Percentiles rank a stretch among this genome's conserved stretches.
These are phyloP conservation scores for Maudiozyma humilis DNA, from an alignment of 1,139 yeast genomes.

Conservation along the genomic window DNA sequence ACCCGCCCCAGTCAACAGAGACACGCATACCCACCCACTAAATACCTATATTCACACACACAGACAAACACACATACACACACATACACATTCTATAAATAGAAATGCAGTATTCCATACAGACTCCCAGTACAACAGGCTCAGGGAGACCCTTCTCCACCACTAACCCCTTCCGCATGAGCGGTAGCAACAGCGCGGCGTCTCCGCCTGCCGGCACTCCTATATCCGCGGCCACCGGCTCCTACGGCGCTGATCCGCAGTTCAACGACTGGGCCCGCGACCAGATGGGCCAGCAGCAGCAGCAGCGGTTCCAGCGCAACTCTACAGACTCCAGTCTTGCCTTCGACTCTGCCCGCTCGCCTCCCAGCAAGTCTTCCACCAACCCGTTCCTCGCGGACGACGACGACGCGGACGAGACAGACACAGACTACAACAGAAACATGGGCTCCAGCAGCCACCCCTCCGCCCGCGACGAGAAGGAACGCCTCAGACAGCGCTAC, in stretches of 20 bases:
- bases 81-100: background rate
- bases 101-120: constrained; percentile 10
- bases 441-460: constrained; percentile 13
- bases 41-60: background rate
- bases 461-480: constrained; percentile 32
- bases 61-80: background rate
- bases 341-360: background rate
- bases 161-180: constrained; percentile 50
- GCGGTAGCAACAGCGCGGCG: too few species aligned
- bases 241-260: constrained; percentile 22
- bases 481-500: constrained; percentile 27
- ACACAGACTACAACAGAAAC: background rate
- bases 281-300: background rate
- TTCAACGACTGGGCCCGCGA: constrained; percentile 43
- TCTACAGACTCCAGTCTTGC: constrained; percentile 5
- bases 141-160: constrained; percentile 42
- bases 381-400: constrained; percentile 29
- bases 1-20: too few species aligned
- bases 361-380: constrained; percentile 19
- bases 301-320: constrained; percentile 1
- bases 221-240: too few species aligned
- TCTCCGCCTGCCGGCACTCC: too few species aligned
- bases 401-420: background rate
- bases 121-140: constrained; percentile 11
- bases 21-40: too few species aligned